Percentiles rank a stretch among this genome's conserved stretches.
Conservation (phyloP, 2,329 filamentous ascomycete genomes). For the Hypoxylon sp. region DNA sequence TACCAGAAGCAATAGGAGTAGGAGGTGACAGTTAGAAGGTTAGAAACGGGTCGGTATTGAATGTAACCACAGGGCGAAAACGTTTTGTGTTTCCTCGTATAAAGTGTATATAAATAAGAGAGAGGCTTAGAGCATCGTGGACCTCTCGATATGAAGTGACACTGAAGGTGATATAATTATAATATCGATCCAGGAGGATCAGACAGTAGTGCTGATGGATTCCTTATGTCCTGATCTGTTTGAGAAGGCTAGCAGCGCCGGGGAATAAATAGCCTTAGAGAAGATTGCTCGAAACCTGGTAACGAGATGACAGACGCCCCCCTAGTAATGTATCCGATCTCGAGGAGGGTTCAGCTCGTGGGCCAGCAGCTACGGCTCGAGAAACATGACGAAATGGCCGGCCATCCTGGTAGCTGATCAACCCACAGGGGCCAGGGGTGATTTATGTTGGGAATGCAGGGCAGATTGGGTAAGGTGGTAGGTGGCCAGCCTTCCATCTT, state of each 20-base stretch:
- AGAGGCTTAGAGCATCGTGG: conserved; percentile 25
- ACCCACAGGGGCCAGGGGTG: conserved; percentile 41
- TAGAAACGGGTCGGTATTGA: conserved; percentile 28
- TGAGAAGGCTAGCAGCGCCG: conserved; percentile 32
- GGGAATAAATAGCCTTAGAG: conserved; percentile 38
- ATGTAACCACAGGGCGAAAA: conserved; percentile 27
- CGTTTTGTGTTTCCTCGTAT: conserved; percentile 29
- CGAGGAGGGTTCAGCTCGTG: conserved; percentile 34
- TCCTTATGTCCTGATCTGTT: conserved; percentile 39
- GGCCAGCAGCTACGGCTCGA: conserved; percentile 32
- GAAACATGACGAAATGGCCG: conserved; percentile 46
- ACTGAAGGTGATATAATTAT: conserved; percentile 33
- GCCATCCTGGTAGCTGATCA: conserved; percentile 46
- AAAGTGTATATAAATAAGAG: conserved; percentile 16
- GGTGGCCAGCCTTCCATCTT: conserved; percentile 34
- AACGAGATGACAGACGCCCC: conserved; percentile 38
- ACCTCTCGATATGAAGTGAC: conserved; percentile 22
- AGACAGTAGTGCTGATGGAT: conserved; percentile 42
- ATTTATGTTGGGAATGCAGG: conserved; percentile 43
- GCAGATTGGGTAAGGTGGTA: conserved; percentile 35
- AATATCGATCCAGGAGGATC: conserved; percentile 40
- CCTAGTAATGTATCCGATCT: conserved; percentile 37
- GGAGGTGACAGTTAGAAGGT: conserved; percentile 9
- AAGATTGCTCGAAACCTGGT: conserved; percentile 41
- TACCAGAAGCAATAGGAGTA: conserved; percentile 1